phyloP scores from a whole-genome alignment of 768 basidiomycete species.

The Russula abietina region DNA sequence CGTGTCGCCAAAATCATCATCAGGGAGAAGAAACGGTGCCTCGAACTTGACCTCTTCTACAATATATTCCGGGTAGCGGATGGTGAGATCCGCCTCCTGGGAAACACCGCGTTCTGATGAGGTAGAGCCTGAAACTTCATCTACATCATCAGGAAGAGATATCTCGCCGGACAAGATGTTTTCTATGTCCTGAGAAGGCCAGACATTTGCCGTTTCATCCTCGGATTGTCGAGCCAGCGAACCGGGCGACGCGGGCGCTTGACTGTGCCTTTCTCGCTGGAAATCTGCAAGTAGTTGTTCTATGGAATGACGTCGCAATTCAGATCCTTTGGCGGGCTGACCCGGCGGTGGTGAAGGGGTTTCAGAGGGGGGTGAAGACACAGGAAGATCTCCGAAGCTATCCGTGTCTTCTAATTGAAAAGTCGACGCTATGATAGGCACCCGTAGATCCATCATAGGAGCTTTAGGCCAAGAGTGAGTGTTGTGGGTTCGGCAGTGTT shows the following conservation, averaged over 20 bases:
- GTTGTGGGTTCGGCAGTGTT: background rate
- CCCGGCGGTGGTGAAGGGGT: slow-evolving; percentile 7
- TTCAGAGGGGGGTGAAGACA: slow-evolving; percentile 18
- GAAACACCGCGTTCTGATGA: background rate
- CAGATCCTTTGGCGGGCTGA: background rate
- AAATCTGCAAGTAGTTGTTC: slow-evolving; percentile 18
- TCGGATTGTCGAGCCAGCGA: background rate
- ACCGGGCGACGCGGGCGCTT: background rate
- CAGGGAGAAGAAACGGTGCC: background rate
- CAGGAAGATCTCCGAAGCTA: slow-evolving; percentile 24
- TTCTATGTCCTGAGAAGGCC: slow-evolving; percentile 19
- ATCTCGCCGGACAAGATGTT: slow-evolving; percentile 8
- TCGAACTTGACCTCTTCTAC: slow-evolving; percentile 11
- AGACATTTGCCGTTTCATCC: background rate
- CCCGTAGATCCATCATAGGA: background rate
- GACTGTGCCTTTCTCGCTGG: background rate
- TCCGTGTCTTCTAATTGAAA: slow-evolving; percentile 20
- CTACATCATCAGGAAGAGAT: background rate
- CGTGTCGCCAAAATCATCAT: slow-evolving; percentile 9
- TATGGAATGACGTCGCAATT: slow-evolving; percentile 3
- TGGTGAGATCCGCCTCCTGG: background rate
- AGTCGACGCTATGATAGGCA: background rate
- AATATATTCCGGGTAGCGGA: slow-evolving; percentile 8
- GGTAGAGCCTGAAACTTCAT: background rate
- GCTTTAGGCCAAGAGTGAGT: background rate